Evolutionary conservation across 164 flowering plant genomes (phyloP).

Genomic region (Magnolia officinalis): DNA sequence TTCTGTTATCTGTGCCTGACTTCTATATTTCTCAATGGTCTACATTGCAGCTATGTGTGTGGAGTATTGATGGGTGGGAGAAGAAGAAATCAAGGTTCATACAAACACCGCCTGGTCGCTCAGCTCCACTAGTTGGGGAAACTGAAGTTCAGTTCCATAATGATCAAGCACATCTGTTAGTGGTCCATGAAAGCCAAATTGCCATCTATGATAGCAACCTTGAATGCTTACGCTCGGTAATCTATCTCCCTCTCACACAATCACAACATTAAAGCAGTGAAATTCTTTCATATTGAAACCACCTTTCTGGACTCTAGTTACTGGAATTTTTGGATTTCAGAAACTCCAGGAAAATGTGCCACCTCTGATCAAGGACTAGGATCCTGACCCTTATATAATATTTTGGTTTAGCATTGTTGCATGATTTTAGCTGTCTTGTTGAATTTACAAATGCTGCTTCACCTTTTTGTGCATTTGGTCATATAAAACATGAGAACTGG

Average conservation of each 20-base stretch:
- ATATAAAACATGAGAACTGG: no score
- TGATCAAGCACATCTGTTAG: conserved; percentile 60
- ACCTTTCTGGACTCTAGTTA: background rate
- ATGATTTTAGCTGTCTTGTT: background rate
- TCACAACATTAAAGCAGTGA: background rate
- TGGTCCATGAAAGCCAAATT: conserved; percentile 66
- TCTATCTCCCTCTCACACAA: conserved; percentile 5
- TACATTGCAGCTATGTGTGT: conserved; percentile 47
- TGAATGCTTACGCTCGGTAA: conserved; percentile 52
- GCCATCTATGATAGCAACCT: conserved; percentile 63
- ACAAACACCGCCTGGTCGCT: conserved; percentile 52
- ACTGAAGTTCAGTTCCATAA: conserved; percentile 71
- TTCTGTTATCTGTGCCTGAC: background rate
- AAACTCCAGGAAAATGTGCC: no score
- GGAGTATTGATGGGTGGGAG: conserved; percentile 74
- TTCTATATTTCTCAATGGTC: background rate
- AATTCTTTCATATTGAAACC: background rate
- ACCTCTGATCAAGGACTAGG: no score
- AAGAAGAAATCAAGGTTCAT: conserved; percentile 51
- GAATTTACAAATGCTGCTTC: background rate
- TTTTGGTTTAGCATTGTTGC: background rate
- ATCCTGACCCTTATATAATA: background rate
- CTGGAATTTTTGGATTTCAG: no score
- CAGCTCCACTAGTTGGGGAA: conserved; percentile 47
- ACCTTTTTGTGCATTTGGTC: background rate